These are phyloP conservation scores for Spizellomyces sp. DNA, from an alignment of 192 early-diverging fungal species.

Conservation along the genomic window DNA sequence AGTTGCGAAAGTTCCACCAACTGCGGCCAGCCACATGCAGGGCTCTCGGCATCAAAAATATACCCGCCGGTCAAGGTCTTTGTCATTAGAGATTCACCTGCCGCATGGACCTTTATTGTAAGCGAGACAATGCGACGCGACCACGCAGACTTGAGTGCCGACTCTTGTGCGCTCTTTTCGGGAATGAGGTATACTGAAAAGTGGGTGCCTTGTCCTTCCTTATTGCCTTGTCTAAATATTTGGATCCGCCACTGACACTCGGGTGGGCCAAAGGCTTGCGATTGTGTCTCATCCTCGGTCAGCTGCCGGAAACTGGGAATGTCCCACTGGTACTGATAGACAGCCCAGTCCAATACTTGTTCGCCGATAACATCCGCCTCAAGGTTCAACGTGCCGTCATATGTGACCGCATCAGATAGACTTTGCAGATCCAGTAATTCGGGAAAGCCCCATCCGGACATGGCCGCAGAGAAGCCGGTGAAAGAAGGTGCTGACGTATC, in stretches of 20 bases:
- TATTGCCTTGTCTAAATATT: slow-evolving; percentile 18
- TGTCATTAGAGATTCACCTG: slow-evolving; percentile 17
- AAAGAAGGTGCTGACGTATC: slow-evolving; percentile 35
- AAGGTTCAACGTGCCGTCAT: slow-evolving; percentile 35
- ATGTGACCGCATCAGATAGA: slow-evolving; percentile 31
- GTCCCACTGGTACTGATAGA: slow-evolving; percentile 38
- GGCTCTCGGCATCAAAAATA: slow-evolving; percentile 28
- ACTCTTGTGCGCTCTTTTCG: slow-evolving; percentile 22
- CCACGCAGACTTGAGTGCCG: slow-evolving; percentile 28
- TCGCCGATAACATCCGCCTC: slow-evolving; percentile 38
- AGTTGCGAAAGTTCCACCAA: slow-evolving; percentile 23
- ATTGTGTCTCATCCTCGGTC: slow-evolving; percentile 12
- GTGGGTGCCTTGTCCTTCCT: slow-evolving; percentile 8
- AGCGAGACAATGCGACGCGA: slow-evolving; percentile 41
- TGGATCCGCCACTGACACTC: slow-evolving; percentile 39
- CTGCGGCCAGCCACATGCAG: slow-evolving; percentile 33
- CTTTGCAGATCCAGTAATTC: slow-evolving; percentile 29
- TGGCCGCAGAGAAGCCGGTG: slow-evolving; percentile 30
- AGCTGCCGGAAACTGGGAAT: slow-evolving; percentile 23
- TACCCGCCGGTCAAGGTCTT: slow-evolving; percentile 52
- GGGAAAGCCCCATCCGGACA: slow-evolving; percentile 54
- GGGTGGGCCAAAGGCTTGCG: slow-evolving; percentile 42
- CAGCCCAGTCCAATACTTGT: slow-evolving; percentile 27
- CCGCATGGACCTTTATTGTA: slow-evolving; percentile 36
- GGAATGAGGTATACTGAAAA: slow-evolving; percentile 42